Conservation (phyloP, 805 yeast genomes). For the Monosporozyma servazzii region DNA sequence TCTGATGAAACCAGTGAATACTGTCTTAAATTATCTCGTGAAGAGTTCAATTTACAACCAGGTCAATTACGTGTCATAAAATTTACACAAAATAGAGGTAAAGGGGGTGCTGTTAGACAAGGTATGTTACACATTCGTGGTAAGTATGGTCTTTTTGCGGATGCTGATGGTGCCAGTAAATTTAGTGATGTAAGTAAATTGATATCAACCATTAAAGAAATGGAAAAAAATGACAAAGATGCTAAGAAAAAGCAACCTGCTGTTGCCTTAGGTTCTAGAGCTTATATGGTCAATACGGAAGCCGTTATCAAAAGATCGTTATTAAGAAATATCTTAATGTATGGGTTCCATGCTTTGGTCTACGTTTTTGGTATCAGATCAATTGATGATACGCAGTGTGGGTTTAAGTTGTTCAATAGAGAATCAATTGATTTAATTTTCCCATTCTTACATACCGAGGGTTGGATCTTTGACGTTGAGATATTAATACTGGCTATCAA, state of each 20-base stretch:
- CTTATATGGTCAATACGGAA: conserved; percentile 92
- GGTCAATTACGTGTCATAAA: conserved; percentile 62
- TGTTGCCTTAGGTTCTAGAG: conserved; percentile 84
- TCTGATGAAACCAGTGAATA: conserved; percentile 66
- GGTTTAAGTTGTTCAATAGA: conserved; percentile 83
- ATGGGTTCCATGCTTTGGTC: conserved; percentile 79
- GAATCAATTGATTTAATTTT: conserved; percentile 56
- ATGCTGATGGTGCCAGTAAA: conserved; percentile 93
- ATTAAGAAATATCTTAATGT: conserved; percentile 84
- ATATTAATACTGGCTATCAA: conserved; percentile 70
- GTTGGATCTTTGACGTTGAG: conserved; percentile 98
- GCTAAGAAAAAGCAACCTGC: conserved; percentile 34
- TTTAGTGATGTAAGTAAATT: conserved; percentile 61
- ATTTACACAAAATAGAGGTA: conserved; percentile 74
- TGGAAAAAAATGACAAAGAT: conserved; percentile 15
- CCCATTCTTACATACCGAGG: conserved; percentile 90
- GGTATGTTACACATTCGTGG: conserved; percentile 77
- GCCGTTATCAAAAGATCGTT: conserved; percentile 93
- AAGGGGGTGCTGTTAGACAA: conserved; percentile 94
- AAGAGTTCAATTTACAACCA: conserved; percentile 40
- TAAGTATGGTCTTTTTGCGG: conserved; percentile 72
- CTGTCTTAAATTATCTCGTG: conserved; percentile 51
- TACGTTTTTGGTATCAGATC: conserved; percentile 81
- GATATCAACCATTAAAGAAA: conserved; percentile 32
- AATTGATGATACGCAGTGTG: conserved; percentile 93